Conservation (phyloP, 2,329 filamentous ascomycete species). For the Aureobasidium sp. region DNA sequence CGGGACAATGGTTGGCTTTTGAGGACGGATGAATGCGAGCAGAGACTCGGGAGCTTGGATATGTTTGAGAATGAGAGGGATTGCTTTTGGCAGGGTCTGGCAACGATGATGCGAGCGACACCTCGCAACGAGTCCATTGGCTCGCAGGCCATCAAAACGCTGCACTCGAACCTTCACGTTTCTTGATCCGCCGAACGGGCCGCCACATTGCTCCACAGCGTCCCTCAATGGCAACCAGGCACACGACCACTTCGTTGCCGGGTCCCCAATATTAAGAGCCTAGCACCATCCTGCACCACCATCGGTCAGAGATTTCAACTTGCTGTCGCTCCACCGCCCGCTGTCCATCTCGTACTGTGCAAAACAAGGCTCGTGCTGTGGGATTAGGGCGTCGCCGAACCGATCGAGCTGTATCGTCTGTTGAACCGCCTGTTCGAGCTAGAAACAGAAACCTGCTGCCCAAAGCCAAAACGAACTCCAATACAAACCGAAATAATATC, state of each 20-base stretch:
- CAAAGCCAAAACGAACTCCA: neutral
- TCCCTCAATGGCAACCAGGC: neutral
- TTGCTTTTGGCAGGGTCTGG: constrained; percentile 2
- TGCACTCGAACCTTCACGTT: neutral
- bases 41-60: neutral
- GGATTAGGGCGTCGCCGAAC: neutral
- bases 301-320: neutral
- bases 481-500: neutral
- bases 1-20: constrained; percentile 1
- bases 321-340: neutral
- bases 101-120: neutral
- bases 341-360: neutral
- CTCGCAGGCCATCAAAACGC: neutral
- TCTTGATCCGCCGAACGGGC: neutral
- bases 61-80: neutral
- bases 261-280: neutral
- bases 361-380: neutral
- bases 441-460: neutral
- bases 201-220: neutral
- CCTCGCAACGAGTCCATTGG: neutral
- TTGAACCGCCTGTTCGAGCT: neutral
- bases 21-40: constrained; percentile 1
- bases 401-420: neutral
- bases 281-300: neutral
- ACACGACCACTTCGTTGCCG: neutral